Evolutionary conservation across 331 rosid genomes (phyloP).

Genomic region (Saraca asoca): DNA sequence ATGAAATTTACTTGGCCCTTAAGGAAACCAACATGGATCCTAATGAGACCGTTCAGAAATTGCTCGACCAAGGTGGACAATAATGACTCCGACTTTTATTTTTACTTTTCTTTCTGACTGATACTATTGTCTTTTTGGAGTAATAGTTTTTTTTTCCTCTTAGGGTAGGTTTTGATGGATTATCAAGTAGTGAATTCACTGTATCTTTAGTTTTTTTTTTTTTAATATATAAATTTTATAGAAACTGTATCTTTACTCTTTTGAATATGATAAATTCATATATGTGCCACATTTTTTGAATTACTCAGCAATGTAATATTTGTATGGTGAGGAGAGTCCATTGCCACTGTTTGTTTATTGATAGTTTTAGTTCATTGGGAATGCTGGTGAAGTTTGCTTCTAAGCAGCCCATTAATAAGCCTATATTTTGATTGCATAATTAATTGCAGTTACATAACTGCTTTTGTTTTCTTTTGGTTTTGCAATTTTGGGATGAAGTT

Average conservation of each 20-base stretch:
- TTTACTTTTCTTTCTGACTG: neutral
- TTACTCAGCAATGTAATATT: neutral
- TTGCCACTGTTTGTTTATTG: neutral
- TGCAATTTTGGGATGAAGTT: neutral
- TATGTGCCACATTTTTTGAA: conserved; percentile 9
- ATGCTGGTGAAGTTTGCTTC: neutral
- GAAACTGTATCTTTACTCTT: neutral
- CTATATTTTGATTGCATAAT: neutral
- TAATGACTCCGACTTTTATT: neutral
- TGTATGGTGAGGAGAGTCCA: neutral
- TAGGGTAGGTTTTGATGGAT: conserved; percentile 9
- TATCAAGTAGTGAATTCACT: neutral
- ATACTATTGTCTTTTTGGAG: conserved; percentile 9
- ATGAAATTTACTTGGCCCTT: conserved; percentile 79
- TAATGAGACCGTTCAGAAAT: conserved; percentile 85
- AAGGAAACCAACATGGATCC: conserved; percentile 96
- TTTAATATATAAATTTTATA: no score
- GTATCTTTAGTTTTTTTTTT: neutral
- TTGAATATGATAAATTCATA: neutral
- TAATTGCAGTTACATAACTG: neutral
- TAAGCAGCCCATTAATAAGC: neutral
- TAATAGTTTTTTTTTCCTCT: no score
- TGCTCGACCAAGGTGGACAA: conserved; percentile 84
- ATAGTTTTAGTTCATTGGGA: neutral
- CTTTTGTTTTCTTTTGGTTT: conserved; percentile 2